Evolutionary conservation across 768 basidiomycete species (phyloP).

Genomic region (Austroboletus eburneus): DNA sequence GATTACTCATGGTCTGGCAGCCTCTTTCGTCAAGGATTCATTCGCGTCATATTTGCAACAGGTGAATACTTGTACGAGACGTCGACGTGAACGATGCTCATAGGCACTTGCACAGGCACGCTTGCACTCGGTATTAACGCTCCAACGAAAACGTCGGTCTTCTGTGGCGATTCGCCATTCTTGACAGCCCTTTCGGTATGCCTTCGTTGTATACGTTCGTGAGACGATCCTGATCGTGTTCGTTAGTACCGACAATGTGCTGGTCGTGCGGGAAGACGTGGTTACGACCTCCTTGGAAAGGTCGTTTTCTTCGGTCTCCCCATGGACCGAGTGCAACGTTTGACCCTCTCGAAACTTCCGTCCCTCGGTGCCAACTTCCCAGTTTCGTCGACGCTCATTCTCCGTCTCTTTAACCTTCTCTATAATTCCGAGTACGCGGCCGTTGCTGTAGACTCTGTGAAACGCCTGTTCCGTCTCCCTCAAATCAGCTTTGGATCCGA

Average conservation of each 20-base stretch:
- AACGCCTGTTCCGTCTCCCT: conserved; percentile 52
- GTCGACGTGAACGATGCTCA: conserved; percentile 1
- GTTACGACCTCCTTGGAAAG: conserved; percentile 64
- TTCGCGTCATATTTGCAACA: conserved; percentile 66
- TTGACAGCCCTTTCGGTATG: conserved; percentile 58
- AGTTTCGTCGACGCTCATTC: conserved; percentile 57
- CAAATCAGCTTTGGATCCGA: conserved; percentile 55
- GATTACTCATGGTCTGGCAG: neutral
- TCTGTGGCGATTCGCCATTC: conserved; percentile 58
- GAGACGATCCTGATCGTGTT: neutral
- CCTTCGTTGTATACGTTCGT: neutral
- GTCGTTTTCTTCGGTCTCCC: conserved; percentile 71
- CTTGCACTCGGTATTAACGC: conserved; percentile 75
- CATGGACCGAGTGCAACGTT: conserved; percentile 57
- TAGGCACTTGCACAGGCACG: conserved; percentile 40
- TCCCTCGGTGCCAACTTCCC: conserved; percentile 63
- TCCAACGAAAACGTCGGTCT: conserved; percentile 61
- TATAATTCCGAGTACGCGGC: conserved; percentile 53
- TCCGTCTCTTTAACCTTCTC: conserved; percentile 63
- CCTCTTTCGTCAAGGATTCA: conserved; percentile 56
- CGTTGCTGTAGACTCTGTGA: conserved; percentile 46
- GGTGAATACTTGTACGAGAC: conserved; percentile 28
- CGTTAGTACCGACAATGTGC: conserved; percentile 67
- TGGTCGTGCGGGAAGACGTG: conserved; percentile 69
- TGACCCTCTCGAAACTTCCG: conserved; percentile 61